These are phyloP conservation scores for Sphaerulina vaccinii DNA, from an alignment of 2,329 filamentous ascomycete species.

Conservation along the genomic window DNA sequence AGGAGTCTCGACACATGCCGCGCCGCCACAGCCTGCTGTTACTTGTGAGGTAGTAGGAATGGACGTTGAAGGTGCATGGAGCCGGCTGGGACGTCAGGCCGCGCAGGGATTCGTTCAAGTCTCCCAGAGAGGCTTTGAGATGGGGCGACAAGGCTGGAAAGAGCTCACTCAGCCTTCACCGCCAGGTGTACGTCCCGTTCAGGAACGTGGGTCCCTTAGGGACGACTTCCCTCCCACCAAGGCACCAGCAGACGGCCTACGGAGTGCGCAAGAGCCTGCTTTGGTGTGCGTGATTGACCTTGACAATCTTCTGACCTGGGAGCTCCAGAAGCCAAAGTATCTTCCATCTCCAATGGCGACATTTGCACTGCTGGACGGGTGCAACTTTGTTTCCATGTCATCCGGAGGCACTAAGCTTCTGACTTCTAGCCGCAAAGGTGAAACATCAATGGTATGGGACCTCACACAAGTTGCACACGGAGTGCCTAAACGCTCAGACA, in stretches of 20 bases:
- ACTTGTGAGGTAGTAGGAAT: slow-evolving; percentile 72
- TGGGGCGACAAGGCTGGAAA: slow-evolving; percentile 74
- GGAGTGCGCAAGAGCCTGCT: slow-evolving; percentile 62
- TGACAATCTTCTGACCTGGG: slow-evolving; percentile 54
- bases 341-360: slow-evolving; percentile 64
- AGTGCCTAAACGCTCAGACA: slow-evolving; percentile 16
- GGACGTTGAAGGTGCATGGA: slow-evolving; percentile 55
- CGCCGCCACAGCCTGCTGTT: slow-evolving; percentile 66
- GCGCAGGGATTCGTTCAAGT: slow-evolving; percentile 79
- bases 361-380: slow-evolving; percentile 70
- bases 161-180: slow-evolving; percentile 67
- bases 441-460: slow-evolving; percentile 80
- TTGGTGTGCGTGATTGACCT: slow-evolving; percentile 74
- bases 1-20: slow-evolving; percentile 59
- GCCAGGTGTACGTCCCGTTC: slow-evolving; percentile 36
- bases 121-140: slow-evolving; percentile 56
- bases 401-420: slow-evolving; percentile 72
- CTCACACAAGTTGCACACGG: slow-evolving; percentile 59
- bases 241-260: slow-evolving; percentile 58
- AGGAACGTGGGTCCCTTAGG: slow-evolving; percentile 21
- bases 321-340: slow-evolving; percentile 48
- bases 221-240: slow-evolving; percentile 70
- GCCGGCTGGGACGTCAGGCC: slow-evolving; percentile 60
- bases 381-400: slow-evolving; percentile 77
- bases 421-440: slow-evolving; percentile 79